phyloP scores from a whole-genome alignment of 2,329 filamentous ascomycete genomes.

The Malbranchea zuffiana region DNA sequence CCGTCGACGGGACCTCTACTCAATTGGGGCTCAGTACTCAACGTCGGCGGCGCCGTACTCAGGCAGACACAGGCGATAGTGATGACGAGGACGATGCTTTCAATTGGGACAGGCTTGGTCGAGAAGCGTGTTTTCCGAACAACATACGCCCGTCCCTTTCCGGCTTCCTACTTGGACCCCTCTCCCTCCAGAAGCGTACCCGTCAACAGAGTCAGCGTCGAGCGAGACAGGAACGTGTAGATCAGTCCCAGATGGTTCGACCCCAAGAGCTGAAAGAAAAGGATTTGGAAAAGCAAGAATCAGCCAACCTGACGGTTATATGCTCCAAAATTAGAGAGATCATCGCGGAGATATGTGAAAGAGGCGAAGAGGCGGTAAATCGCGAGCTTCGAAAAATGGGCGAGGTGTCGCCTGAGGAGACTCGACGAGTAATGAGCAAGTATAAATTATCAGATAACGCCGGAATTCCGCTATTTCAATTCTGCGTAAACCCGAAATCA shows the following conservation, averaged over 20 bases:
- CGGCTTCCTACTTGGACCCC: constrained; percentile 75
- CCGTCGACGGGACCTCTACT: constrained; percentile 42
- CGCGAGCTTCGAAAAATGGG: constrained; percentile 28
- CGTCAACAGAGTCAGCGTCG: constrained; percentile 60
- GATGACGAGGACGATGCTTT: constrained; percentile 62
- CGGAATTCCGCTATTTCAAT: constrained; percentile 70
- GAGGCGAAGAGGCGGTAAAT: constrained; percentile 40
- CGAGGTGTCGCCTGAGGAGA: constrained; percentile 19
- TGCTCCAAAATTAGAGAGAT: constrained; percentile 63
- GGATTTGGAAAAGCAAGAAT: constrained; percentile 65
- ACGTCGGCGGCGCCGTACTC: constrained; percentile 31
- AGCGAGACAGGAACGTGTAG: constrained; percentile 57
- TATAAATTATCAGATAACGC: constrained; percentile 56
- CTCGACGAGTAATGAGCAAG: constrained; percentile 33
- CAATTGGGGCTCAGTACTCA: constrained; percentile 25
- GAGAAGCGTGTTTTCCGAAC: constrained; percentile 60
- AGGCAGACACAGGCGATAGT: constrained; percentile 53
- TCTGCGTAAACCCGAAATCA: constrained; percentile 77
- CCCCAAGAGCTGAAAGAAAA: constrained; percentile 67
- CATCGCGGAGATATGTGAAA: constrained; percentile 38
- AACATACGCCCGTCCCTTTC: constrained; percentile 65
- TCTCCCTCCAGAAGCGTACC: constrained; percentile 77
- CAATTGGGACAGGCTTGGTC: constrained; percentile 78
- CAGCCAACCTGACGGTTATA: constrained; percentile 65
- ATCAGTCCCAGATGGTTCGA: constrained; percentile 55